Base-by-base conservation (phyloP, 2,329 filamentous ascomycete species). In the Beauveria australis region DNA sequence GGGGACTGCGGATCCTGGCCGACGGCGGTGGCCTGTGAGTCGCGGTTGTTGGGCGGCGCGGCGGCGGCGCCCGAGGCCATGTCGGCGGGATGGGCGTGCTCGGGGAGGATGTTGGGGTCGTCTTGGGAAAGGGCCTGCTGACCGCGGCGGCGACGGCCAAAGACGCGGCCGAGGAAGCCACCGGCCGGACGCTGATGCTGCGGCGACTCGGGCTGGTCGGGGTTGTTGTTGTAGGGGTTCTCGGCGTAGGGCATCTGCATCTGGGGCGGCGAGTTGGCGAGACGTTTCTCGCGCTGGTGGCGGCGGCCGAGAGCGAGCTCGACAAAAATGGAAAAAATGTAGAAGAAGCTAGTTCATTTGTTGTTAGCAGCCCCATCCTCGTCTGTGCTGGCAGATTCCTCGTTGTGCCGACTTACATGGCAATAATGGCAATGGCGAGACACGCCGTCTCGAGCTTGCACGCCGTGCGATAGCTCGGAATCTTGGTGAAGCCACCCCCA, bases 381-480 rank as follows among this genome's bases (percentile, higher is more conserved):
- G 40, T 43, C 16, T 18, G 40, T n/a, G 40, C 16, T 7, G 16
- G 18, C 16, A n/a, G 40, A n/a, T 22, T 28, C 2, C 14, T 28
- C 14, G 22, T 24, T 3, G 7, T 28, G 24, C 7, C n/a, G 22
- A 63, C 79, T 76, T 78, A 92, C 86, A 89, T 85, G 69, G 82
- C 89, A 61, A 92, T 83, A 63, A 97, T 89, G 33, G 92, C 78
- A 18, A 94, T 86, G 3, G 89, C 89, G 65, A 97, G 87, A 63
- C 80, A 83, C 49, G 87, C 91, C 54, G 86, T 90, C 75, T 96
- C 85, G 66, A 96, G 77, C 62, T 80, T 80, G 78, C 92, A 97
- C 1, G 88, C 85, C 8, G 73, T 73, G 44, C 68, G 71, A 63
- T 77, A 79, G 52, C 72, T 79, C 2, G 81, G 81, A 51, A 83